phyloP scores from a whole-genome alignment of 257 asterid species.

The Rhazya stricta region DNA sequence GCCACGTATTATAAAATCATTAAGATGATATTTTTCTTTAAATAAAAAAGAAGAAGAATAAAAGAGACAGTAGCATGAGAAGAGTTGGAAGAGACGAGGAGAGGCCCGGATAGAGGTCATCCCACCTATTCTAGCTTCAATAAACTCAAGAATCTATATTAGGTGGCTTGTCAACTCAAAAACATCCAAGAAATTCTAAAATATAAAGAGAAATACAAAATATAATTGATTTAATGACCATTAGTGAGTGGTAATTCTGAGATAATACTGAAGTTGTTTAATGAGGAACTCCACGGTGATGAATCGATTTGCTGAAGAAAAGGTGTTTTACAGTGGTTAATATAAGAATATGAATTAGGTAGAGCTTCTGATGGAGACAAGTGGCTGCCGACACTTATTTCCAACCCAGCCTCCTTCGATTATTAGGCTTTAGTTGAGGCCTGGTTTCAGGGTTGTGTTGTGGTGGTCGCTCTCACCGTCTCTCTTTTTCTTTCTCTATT shows the following conservation, averaged over 20 bases:
- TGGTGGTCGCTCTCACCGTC: constrained; percentile 31
- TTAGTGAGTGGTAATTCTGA: too few species aligned
- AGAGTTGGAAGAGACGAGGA: background rate
- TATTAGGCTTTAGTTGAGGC: constrained; percentile 10
- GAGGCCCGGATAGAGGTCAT: background rate
- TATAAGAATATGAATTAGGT: constrained; percentile 2
- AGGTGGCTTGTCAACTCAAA: constrained; percentile 27
- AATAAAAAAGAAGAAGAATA: too few species aligned
- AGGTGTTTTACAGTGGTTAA: background rate
- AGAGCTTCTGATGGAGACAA: constrained; percentile 36
- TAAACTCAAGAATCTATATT: constrained; percentile 10
- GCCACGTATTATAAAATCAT: too few species aligned
- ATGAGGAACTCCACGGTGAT: too few species aligned
- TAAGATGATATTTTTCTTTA: too few species aligned
- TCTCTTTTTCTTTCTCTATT: background rate
- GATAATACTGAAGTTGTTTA: too few species aligned
- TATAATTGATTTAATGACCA: too few species aligned
- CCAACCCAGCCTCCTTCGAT: constrained; percentile 25
- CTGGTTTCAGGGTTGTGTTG: constrained; percentile 2
- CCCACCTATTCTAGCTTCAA: background rate
- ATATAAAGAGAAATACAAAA: too few species aligned
- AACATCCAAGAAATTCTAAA: too few species aligned
- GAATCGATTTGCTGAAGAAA: background rate
- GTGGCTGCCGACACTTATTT: constrained; percentile 69
- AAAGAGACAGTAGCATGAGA: background rate